Evolutionary conservation across 345 rosid genomes (phyloP).

Genomic region (Eucalyptus shirleyi): DNA sequence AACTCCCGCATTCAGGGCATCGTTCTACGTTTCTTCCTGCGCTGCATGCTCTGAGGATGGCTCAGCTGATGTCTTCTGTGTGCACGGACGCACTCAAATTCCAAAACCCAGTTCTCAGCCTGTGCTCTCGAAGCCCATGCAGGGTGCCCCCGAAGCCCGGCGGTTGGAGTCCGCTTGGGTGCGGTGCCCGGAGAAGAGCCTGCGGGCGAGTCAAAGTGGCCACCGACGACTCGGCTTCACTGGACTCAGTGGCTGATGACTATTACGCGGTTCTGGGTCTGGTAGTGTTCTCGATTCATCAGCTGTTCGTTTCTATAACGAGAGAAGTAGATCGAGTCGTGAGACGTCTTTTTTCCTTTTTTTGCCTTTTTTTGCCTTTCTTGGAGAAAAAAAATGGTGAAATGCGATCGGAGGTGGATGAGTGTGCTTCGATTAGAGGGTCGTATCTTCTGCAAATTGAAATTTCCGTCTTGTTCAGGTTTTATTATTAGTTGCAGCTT

Average conservation of each 20-base stretch:
- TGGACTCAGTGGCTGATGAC: slow-evolving; percentile 54
- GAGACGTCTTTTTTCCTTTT: not conserved
- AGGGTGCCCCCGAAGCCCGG: slow-evolving; percentile 9
- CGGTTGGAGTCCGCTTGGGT: slow-evolving; percentile 11
- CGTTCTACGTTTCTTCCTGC: not conserved
- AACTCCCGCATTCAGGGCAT: not conserved
- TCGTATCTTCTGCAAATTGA: not conserved
- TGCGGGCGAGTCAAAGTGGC: slow-evolving; percentile 42
- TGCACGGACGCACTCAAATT: slow-evolving; percentile 60
- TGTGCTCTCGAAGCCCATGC: slow-evolving; percentile 20
- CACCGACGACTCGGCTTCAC: slow-evolving; percentile 25
- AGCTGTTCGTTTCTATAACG: not conserved
- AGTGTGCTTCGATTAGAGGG: not conserved
- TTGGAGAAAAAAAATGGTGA: not conserved
- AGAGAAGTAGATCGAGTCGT: not conserved
- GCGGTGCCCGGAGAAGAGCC: slow-evolving; percentile 15
- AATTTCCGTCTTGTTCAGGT: not conserved
- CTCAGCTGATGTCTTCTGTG: slow-evolving; percentile 65
- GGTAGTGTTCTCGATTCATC: slow-evolving; percentile 20
- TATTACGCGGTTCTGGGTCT: slow-evolving; percentile 81
- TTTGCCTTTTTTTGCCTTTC: not conserved
- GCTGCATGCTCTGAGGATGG: slow-evolving; percentile 29
- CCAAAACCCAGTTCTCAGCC: slow-evolving; percentile 22
- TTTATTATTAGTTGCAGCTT: not conserved
- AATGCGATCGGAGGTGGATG: not conserved